These are phyloP conservation scores for Oryza coarctata DNA, from an alignment of 176 grass and related monocot species.

Conservation along the genomic window DNA sequence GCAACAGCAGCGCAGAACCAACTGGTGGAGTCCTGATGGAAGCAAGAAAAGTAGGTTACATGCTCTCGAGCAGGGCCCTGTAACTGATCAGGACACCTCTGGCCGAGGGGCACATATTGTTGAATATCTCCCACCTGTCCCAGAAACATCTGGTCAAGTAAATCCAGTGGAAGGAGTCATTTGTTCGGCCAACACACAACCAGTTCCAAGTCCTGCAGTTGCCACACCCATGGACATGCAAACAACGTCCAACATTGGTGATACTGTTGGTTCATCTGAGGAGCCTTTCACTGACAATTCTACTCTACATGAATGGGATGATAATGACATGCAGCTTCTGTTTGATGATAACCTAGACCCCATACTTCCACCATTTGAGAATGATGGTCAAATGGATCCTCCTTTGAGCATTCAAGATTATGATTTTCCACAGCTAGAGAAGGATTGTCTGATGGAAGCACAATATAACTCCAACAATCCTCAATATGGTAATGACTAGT, in stretches of 20 bases:
- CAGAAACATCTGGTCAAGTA: conserved; percentile 42
- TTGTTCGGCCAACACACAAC: neutral
- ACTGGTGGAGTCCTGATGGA: conserved; percentile 41
- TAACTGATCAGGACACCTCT: conserved; percentile 40
- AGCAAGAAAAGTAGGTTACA: conserved; percentile 64
- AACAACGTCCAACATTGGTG: conserved; percentile 21
- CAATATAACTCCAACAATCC: conserved; percentile 32
- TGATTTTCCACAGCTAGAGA: conserved; percentile 6
- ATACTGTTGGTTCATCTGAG: conserved; percentile 21
- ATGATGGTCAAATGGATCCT: conserved; percentile 11
- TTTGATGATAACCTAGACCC: conserved; percentile 19
- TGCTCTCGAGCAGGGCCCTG: conserved; percentile 45
- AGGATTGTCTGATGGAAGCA: conserved; percentile 50
- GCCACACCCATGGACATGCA: conserved; percentile 36
- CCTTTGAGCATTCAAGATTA: conserved; percentile 51
- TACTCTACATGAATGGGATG: conserved; percentile 29
- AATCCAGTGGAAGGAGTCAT: conserved; percentile 24
- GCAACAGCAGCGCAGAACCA: conserved; percentile 42
- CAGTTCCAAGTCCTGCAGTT: conserved; percentile 33
- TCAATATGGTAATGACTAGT: conserved; percentile 42
- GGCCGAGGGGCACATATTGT: conserved; percentile 35
- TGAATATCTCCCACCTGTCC: conserved; percentile 35
- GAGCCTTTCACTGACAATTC: conserved; percentile 21
- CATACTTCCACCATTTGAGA: conserved; percentile 18
- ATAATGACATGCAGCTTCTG: conserved; percentile 17